A percentile compares a stretch with the other conserved stretches of the same genome.
phyloP scores from a whole-genome alignment of 1,284 basidiomycete species.

The Puccinia novopanici region DNA sequence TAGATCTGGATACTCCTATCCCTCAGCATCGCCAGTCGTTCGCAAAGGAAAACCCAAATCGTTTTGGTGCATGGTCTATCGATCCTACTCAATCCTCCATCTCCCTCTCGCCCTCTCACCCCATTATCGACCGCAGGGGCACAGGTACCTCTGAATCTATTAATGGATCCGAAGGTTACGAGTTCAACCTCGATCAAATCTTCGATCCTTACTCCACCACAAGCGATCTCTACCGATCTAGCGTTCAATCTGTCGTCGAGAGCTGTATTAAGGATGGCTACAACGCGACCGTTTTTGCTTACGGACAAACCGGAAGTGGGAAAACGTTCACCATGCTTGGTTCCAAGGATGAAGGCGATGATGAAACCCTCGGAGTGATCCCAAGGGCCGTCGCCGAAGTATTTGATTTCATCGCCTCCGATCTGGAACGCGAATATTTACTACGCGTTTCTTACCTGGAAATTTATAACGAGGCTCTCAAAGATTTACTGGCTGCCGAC shows the following conservation, averaged over 20 bases:
- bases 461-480: conserved; percentile 66
- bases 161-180: conserved; percentile 50
- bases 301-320: conserved; percentile 77
- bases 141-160: conserved; percentile 48
- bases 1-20: conserved; percentile 48
- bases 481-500: conserved; percentile 61
- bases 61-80: conserved; percentile 40
- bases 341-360: conserved; percentile 74
- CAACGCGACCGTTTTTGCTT: conserved; percentile 90
- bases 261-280: conserved; percentile 88
- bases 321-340: conserved; percentile 91
- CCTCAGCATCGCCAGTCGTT: conserved; percentile 11
- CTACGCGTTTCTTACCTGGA: conserved; percentile 66
- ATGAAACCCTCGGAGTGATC: conserved; percentile 87
- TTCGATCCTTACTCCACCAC: conserved; percentile 38
- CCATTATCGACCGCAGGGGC: conserved; percentile 47
- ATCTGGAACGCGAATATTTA: conserved; percentile 60
- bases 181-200: conserved; percentile 43
- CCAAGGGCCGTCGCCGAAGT: conserved; percentile 77
- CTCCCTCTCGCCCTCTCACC: conserved; percentile 47
- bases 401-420: conserved; percentile 62
- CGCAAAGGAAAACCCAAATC: conserved; percentile 4
- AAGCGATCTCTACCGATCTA: conserved; percentile 35
- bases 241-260: conserved; percentile 62
- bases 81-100: conserved; percentile 22